These are phyloP conservation scores for Apiospora kogelbergensis DNA, from an alignment of 2,329 filamentous ascomycete species.

Conservation along the genomic window DNA sequence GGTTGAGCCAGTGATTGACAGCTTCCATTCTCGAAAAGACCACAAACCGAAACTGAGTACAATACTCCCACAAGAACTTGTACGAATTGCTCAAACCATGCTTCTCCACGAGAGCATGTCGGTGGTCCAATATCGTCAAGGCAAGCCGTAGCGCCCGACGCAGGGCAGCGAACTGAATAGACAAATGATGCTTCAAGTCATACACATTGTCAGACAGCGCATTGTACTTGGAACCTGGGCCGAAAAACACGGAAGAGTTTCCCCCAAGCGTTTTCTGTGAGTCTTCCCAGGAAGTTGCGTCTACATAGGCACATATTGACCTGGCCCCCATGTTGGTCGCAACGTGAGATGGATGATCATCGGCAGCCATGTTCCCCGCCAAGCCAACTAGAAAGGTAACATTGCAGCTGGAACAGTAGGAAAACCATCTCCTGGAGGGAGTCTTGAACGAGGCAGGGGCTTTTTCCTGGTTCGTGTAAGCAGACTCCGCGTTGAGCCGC, in stretches of 20 bases:
- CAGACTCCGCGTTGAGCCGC: neutral
- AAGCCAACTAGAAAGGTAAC: neutral
- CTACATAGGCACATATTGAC: neutral
- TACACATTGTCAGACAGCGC: neutral
- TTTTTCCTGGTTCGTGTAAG: too few species aligned
- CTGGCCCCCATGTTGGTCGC: neutral
- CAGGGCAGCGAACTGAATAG: neutral
- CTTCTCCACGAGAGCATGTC: neutral
- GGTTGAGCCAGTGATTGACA: neutral
- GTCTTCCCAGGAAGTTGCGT: neutral
- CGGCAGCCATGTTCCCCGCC: neutral
- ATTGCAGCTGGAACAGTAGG: neutral
- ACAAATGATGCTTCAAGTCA: neutral
- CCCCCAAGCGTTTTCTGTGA: neutral
- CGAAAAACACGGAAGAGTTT: neutral
- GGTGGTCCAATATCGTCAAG: neutral
- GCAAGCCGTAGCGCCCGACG: neutral
- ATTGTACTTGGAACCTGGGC: neutral
- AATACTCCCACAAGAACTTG: neutral
- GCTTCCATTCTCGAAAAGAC: neutral
- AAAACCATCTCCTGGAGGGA: neutral
- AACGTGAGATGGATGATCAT: neutral
- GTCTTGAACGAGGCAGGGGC: neutral
- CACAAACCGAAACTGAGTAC: neutral
- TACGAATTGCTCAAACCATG: neutral